Percentiles rank a stretch among this genome's conserved stretches.
Evolutionary conservation across 805 yeast genomes (phyloP).

Genomic region (Ogataea chonburiensis): DNA sequence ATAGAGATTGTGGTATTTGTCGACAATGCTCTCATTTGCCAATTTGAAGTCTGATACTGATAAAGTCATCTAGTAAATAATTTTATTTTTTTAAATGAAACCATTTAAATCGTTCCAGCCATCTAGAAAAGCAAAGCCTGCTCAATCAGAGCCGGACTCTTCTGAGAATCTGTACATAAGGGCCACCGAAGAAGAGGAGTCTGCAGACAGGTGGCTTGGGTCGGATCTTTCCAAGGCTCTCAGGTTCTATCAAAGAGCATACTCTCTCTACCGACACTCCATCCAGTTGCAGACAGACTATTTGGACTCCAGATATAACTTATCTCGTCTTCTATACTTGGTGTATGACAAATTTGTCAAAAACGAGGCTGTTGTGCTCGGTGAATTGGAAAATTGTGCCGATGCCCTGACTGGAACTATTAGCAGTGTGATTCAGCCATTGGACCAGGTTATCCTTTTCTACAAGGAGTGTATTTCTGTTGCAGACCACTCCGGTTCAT

Average conservation of each 20-base stretch:
- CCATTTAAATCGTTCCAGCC: too few relatives aligned
- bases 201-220: slow-evolving; percentile 72
- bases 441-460: slow-evolving; percentile 35
- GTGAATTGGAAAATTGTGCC: slow-evolving; percentile 34
- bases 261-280: slow-evolving; percentile 41
- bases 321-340: slow-evolving; percentile 55
- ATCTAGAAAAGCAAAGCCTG: slow-evolving; percentile 2
- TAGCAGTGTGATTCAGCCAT: slow-evolving; percentile 40
- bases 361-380: slow-evolving; percentile 43
- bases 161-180: slow-evolving; percentile 53
- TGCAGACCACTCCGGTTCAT: slow-evolving; percentile 11
- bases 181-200: slow-evolving; percentile 64
- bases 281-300: slow-evolving; percentile 25
- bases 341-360: slow-evolving; percentile 53
- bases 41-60: too few relatives aligned
- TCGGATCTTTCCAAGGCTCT: slow-evolving; percentile 65
- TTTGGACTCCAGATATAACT: slow-evolving; percentile 57
- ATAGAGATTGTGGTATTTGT: slow-evolving; percentile 6
- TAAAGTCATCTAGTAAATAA: too few relatives aligned
- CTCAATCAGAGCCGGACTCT: slow-evolving; percentile 35
- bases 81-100: too few relatives aligned
- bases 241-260: slow-evolving; percentile 63
- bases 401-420: slow-evolving; percentile 31
- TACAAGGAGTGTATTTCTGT: slow-evolving; percentile 40
- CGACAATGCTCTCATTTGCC: too few relatives aligned